Base-by-base conservation (phyloP, 2,329 filamentous ascomycete genomes). In the Parastagonospora avenae region DNA sequence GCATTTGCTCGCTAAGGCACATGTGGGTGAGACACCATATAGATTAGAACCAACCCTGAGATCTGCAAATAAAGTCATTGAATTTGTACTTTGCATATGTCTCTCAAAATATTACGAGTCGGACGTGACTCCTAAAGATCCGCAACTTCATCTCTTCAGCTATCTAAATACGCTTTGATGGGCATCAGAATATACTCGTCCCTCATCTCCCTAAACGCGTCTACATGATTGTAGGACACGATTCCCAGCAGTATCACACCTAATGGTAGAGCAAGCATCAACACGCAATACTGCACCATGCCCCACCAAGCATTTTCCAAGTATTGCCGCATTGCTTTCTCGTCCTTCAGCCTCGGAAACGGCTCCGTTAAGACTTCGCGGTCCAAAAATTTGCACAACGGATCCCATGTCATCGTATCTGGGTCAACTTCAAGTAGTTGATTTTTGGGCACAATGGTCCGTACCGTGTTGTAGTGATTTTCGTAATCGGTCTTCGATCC, bases 361-460 rank as follows among this genome's bases (percentile, higher is more conserved):
- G 35, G 24, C 7, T 47, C 50, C 16, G 64, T 52, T 1, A 62
- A 66, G 8, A 64, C 57, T 27, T 61, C 45, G 7, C 52, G 36
- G 1, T 56, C 65, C 33, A 73, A 42, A 41, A 72, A 72, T 2
- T 50, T 40, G 45, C 68, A 72, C 15, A 73, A 43, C 16, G 59
- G 52, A n/a, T 59, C 54, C 70, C 70, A 73, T 3, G 42, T 55
- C 16, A 43, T 2, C 1, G 54, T 48, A 19, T 65, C 59, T 2
- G 60, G 54, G n/a, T 63, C 57, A 27, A 70, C 54, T 37, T 72
- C 67, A 14, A 73, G 46, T 27, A 72, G 38, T 16, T 48, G 55
- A 11, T 59, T 53, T 12, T 46, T 39, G 1, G 61, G 53, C n/a
- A 70, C 68, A 1, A 60, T 27, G 10, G 42, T 44, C 15, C 67